Percentiles rank a stretch among this genome's conserved stretches.
phyloP scores from a whole-genome alignment of 2,329 filamentous ascomycete genomes.

The Aspergillus hortae region DNA sequence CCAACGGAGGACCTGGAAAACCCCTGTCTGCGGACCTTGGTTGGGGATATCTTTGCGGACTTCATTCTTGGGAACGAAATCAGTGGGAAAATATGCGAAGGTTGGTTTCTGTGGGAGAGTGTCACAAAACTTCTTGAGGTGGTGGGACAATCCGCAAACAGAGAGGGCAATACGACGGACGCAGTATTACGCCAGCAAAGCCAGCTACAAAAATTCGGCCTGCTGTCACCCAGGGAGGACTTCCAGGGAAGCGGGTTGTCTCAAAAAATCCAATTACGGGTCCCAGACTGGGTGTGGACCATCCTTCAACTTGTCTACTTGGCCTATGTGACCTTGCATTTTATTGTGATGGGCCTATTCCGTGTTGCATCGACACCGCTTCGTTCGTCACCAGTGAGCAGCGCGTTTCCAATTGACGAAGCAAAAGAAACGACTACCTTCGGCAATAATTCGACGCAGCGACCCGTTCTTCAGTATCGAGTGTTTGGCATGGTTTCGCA shows the following conservation, averaged over 20 bases:
- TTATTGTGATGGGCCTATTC: slow-evolving; percentile 61
- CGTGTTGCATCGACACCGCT: slow-evolving; percentile 62
- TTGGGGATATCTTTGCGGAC: slow-evolving; percentile 84
- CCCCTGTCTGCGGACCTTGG: slow-evolving; percentile 74
- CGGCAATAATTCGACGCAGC: slow-evolving; percentile 32
- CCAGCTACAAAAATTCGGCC: slow-evolving; percentile 56
- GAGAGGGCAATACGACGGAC: slow-evolving; percentile 22
- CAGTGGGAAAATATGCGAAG: slow-evolving; percentile 75
- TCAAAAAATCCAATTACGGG: slow-evolving; percentile 29
- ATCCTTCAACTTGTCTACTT: slow-evolving; percentile 51
- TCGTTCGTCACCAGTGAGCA: slow-evolving; percentile 22
- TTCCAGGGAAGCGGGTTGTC: slow-evolving; percentile 22
- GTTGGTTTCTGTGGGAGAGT: slow-evolving; percentile 83
- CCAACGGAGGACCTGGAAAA: slow-evolving; percentile 93
- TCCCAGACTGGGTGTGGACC: slow-evolving; percentile 47
- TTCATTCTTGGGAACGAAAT: slow-evolving; percentile 82
- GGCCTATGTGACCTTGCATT: slow-evolving; percentile 60
- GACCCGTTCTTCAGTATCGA: slow-evolving; percentile 71
- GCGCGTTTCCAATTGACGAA: slow-evolving; percentile 19
- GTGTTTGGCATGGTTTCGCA: slow-evolving; percentile 71
- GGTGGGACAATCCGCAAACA: slow-evolving; percentile 28
- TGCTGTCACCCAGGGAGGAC: slow-evolving; percentile 43
- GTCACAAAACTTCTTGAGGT: slow-evolving; percentile 66
- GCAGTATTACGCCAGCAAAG: slow-evolving; percentile 31
- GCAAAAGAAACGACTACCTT: slow-evolving; percentile 30